Evolutionary conservation across 2,329 filamentous ascomycete genomes (phyloP).

Genomic region (Cladophialophora immunda): DNA sequence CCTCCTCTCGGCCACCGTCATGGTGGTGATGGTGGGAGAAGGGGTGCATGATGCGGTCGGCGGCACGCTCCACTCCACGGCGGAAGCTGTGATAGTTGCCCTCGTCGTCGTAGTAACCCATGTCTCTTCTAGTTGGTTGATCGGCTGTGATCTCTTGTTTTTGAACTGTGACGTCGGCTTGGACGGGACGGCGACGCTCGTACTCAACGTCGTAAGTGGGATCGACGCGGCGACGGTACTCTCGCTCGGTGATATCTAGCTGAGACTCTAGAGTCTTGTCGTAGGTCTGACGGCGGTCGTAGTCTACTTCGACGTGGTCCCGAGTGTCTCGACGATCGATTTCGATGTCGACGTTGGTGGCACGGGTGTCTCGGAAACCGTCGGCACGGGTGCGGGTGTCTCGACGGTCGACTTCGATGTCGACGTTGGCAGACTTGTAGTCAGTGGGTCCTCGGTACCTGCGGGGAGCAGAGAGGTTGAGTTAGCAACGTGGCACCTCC

Average conservation of each 20-base stretch:
- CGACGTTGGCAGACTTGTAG: conserved; percentile 47
- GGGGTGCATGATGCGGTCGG: conserved; percentile 71
- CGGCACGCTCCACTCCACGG: conserved; percentile 72
- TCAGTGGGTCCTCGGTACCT: conserved; percentile 40
- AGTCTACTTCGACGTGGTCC: conserved; percentile 31
- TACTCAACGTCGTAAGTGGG: conserved; percentile 61
- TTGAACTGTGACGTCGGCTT: conserved; percentile 45
- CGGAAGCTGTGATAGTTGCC: conserved; percentile 79
- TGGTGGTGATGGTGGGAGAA: conserved; percentile 63
- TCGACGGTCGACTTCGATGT: conserved; percentile 54
- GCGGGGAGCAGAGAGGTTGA: conserved; percentile 37
- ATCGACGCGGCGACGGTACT: conserved; percentile 70
- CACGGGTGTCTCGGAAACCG: conserved; percentile 40
- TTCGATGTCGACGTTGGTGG: conserved; percentile 52
- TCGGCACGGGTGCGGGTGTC: conserved; percentile 42
- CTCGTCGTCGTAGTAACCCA: conserved; percentile 84
- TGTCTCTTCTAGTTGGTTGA: conserved; percentile 60
- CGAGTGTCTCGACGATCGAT: conserved; percentile 49
- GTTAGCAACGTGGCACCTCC: conserved; percentile 26
- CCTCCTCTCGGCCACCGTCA: conserved; percentile 48
- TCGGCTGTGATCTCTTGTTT: conserved; percentile 61
- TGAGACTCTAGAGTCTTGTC: conserved; percentile 57
- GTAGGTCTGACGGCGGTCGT: conserved; percentile 43
- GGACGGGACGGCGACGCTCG: conserved; percentile 39
- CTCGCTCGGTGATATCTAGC: conserved; percentile 64